Percentiles rank a stretch among this genome's conserved stretches.
Conservation (phyloP, 2,329 filamentous ascomycete genomes). For the Epichloe brachyelytri region DNA sequence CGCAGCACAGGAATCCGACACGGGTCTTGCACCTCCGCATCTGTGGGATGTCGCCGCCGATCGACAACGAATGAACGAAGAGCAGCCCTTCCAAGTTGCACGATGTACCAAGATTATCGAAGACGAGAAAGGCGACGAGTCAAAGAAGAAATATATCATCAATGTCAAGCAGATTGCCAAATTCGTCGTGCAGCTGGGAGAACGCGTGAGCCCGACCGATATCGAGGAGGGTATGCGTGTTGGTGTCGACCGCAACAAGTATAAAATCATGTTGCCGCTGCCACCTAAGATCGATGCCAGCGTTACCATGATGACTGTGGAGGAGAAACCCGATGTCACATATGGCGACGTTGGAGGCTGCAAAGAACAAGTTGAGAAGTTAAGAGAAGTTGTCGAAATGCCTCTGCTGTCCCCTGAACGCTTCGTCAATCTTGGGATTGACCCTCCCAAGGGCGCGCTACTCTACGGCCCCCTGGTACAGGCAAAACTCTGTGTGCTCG, state of each 20-base stretch:
- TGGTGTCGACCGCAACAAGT: constrained; percentile 96
- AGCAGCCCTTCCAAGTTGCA: constrained; percentile 94
- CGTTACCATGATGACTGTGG: constrained; percentile 99
- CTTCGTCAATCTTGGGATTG: constrained; percentile 97
- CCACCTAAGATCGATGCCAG: constrained; percentile 98
- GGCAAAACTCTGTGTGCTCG: constrained; percentile 96
- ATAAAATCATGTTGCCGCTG: constrained; percentile 91
- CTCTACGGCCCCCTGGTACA: constrained; percentile 97
- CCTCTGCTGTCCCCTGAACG: constrained; percentile 89
- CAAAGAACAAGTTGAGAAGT: constrained; percentile 99
- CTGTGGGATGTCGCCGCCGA: constrained; percentile 98
- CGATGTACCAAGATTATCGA: constrained; percentile 98
- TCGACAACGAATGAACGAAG: constrained; percentile 95
- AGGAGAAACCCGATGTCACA: constrained; percentile 98
- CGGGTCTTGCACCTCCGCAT: constrained; percentile 92
- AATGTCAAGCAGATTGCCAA: constrained; percentile 99
- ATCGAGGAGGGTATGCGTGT: constrained; percentile 99
- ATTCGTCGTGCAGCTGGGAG: constrained; percentile 95
- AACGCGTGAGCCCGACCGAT: constrained; percentile 93
- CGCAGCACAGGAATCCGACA: constrained; percentile 76
- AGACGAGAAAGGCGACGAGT: constrained; percentile 80
- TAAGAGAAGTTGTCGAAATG: constrained; percentile 98
- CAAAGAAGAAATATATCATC: constrained; percentile 99
- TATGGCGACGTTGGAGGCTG: constrained; percentile 98
- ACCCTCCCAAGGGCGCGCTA: constrained; percentile 92